phyloP scores from a whole-genome alignment of 2,329 filamentous ascomycete genomes.

The Monosporascus sp. region DNA sequence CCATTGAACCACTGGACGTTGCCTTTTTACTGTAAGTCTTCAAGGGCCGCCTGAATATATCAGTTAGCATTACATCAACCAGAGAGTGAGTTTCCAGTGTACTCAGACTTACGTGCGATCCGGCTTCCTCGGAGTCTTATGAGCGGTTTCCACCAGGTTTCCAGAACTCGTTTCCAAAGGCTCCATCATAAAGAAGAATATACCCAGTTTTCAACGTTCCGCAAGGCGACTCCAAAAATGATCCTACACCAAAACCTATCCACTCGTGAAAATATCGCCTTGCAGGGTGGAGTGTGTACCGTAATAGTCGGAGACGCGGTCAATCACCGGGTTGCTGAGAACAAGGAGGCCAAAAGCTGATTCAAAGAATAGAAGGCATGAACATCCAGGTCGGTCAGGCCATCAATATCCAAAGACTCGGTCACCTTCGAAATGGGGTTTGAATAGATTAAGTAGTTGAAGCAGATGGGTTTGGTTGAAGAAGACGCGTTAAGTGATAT shows the following conservation, averaged over 20 bases:
- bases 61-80: constrained; percentile 1
- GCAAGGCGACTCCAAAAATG: neutral
- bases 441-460: neutral
- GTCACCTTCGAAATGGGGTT: neutral
- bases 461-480: neutral
- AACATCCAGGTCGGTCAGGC: too few species aligned
- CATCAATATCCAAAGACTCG: too few species aligned
- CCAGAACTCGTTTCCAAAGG: neutral
- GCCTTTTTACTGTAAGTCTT: constrained; percentile 33
- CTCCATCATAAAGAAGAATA: neutral
- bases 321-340: neutral
- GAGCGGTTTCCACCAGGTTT: neutral
- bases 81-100: neutral
- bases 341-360: neutral
- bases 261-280: neutral
- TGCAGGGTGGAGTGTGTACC: neutral
- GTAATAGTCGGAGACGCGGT: too few species aligned
- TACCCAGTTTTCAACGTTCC: neutral
- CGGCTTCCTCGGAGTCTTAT: constrained; percentile 12
- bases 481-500: neutral
- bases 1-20: constrained; percentile 13
- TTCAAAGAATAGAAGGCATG: neutral
- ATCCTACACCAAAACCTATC: neutral
- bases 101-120: constrained; percentile 13
- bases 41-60: constrained; percentile 22